Conservation (phyloP, 2,329 filamentous ascomycete genomes). For the Dothistroma pini region DNA sequence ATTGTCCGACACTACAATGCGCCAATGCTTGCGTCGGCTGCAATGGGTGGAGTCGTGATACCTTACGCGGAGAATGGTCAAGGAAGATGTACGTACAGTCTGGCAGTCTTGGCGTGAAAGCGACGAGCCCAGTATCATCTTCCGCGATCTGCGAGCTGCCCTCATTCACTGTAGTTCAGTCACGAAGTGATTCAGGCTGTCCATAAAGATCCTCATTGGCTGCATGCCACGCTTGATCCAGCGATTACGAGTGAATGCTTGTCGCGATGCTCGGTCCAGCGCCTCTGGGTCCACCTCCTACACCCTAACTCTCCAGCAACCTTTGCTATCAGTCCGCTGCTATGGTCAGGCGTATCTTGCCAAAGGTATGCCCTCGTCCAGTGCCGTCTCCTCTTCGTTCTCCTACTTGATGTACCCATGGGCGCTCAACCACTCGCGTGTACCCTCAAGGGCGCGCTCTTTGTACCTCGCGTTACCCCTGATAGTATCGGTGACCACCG, state of each 20-base stretch:
- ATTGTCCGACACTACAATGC: neutral
- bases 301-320: neutral
- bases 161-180: neutral
- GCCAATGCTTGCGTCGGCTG: neutral
- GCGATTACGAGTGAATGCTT: neutral
- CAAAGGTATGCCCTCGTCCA: neutral
- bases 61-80: neutral
- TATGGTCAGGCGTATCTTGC: neutral
- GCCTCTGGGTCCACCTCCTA: too few species aligned
- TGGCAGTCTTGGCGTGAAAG: neutral
- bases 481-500: slow-evolving; percentile 82
- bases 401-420: slow-evolving; percentile 52
- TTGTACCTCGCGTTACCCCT: slow-evolving; percentile 78
- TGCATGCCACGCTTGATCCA: neutral
- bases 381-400: neutral
- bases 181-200: neutral
- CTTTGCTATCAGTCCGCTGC: neutral
- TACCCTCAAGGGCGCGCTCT: slow-evolving; percentile 65
- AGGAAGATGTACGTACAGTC: neutral
- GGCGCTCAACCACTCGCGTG: slow-evolving; percentile 73
- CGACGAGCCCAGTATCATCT: neutral
- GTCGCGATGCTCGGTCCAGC: neutral
- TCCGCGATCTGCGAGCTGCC: neutral
- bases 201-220: neutral
- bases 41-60: neutral